Evolutionary conservation across 805 yeast genomes (phyloP), one percentile per base, ranked within the genome.

Genomic region (Teunomyces funiuensis): DNA sequence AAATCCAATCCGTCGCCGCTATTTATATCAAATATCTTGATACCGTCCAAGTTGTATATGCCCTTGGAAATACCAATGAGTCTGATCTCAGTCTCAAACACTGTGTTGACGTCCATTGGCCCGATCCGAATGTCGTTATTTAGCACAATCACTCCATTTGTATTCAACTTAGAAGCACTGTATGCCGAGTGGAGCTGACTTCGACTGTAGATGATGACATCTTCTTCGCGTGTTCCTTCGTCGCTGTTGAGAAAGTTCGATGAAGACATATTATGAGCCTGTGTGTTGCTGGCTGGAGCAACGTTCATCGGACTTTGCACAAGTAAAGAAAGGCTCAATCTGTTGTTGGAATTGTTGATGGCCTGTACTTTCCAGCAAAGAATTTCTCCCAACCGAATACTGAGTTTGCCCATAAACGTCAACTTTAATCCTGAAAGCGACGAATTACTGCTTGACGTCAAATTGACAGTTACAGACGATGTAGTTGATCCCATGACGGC

Each of bases 1-100:
- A 86, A 82, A 46, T 81, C 89, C 47, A 81, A 71, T 1, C 79
- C 75, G 42, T 85, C 90, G 3, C 90, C 88, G 14, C 80, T 73
- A 27, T 58, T 53, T 8, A 79, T 65, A 53, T 86, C 95, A 36
- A 81, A 72, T 10, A 87, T 67, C 43, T 76, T 76, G n/a, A 84
- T 72, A 2, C 86, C 88, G 41, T 76, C 80, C 15, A 87, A 61
- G 33, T 77, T 76, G 55, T 75, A 81, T 6, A 82, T 71, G 0
- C 95, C 95, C 48, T 72, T 70, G 30, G 80, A 74, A 10, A 85
- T 62, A 0, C 88, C 89, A 36, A 83, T 63, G 28, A 86, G 58
- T 38, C 67, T 69, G 19, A 86, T 62, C 39, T 77, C 80, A 2
- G 87, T 74, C 49, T 86, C 90, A 51, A 72, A 81, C 8, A 85